These are phyloP conservation scores for Drechslerella coelobrocha DNA, from an alignment of 2,329 filamentous ascomycete genomes.

Conservation along the genomic window DNA sequence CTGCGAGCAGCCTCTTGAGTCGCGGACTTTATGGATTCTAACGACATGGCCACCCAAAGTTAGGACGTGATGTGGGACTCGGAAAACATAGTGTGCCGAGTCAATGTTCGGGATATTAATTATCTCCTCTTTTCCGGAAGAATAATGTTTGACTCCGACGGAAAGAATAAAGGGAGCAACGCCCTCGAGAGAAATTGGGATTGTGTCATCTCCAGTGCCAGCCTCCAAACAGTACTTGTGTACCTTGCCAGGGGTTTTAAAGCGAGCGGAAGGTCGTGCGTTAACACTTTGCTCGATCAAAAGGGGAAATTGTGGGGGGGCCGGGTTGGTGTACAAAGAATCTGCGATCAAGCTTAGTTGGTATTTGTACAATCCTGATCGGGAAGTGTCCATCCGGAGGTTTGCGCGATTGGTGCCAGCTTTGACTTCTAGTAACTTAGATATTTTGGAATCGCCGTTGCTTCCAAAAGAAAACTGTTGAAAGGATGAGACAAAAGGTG, in stretches of 20 bases:
- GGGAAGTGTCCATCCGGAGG: conserved; percentile 83
- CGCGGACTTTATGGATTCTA: conserved; percentile 86
- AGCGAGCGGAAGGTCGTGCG: conserved; percentile 79
- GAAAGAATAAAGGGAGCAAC: conserved; percentile 87
- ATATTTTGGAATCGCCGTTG: conserved; percentile 49
- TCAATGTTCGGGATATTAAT: conserved; percentile 82
- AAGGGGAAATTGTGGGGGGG: conserved; percentile 67
- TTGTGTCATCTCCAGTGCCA: conserved; percentile 79
- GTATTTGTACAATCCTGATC: conserved; percentile 84
- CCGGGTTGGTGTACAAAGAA: conserved; percentile 80
- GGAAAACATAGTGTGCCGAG: conserved; percentile 75
- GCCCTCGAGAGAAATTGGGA: conserved; percentile 84
- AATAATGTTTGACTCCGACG: conserved; percentile 90
- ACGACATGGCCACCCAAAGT: conserved; percentile 89
- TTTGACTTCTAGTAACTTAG: conserved; percentile 75
- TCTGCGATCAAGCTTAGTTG: conserved; percentile 83
- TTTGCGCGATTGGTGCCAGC: conserved; percentile 77
- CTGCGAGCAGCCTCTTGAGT: conserved; percentile 83
- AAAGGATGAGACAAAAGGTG: conserved; percentile 35
- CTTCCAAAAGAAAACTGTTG: conserved; percentile 23
- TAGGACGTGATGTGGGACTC: conserved; percentile 82
- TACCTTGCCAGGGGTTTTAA: conserved; percentile 84
- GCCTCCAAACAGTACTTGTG: conserved; percentile 96
- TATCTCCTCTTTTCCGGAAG: conserved; percentile 77
- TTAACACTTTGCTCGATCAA: conserved; percentile 83